phyloP scores from a whole-genome alignment of 1,139 yeast genomes.

The Diutina rugosa region DNA sequence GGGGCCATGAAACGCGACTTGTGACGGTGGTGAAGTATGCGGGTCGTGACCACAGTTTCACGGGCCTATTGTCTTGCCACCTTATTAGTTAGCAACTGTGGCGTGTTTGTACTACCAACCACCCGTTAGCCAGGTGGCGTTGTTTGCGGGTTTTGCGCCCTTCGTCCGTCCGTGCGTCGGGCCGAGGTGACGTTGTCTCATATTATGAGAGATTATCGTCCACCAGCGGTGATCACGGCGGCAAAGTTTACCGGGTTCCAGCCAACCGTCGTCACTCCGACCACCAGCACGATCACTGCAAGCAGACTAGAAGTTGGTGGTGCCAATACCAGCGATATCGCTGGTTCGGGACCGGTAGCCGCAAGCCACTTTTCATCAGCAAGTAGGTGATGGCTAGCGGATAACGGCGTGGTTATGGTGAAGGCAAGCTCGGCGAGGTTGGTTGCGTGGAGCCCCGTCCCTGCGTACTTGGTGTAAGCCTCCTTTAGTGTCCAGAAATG shows the following conservation, averaged over 20 bases:
- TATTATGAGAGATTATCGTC: neutral
- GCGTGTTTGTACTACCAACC: neutral
- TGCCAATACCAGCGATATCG: neutral
- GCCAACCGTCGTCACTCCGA: neutral
- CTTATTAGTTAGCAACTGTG: neutral
- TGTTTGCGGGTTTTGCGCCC: neutral
- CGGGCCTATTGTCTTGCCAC: neutral
- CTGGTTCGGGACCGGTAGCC: neutral
- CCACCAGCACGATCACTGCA: neutral
- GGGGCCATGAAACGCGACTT: neutral
- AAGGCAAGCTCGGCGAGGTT: constrained; percentile 8
- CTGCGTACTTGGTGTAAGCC: constrained; percentile 49
- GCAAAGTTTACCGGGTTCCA: neutral
- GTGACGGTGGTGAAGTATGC: neutral
- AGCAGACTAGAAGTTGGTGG: neutral
- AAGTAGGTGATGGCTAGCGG: neutral
- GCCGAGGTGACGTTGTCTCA: neutral
- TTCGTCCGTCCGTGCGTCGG: neutral
- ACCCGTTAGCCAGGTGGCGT: neutral
- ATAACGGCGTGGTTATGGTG: neutral
- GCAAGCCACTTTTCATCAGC: neutral
- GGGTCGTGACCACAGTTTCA: neutral
- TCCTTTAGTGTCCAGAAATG: constrained; percentile 68
- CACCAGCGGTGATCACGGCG: neutral
- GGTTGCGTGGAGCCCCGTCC: constrained; percentile 34